Base-by-base conservation (phyloP, 805 yeast genomes). In the Cyberlindnera euphorbiiphila region DNA sequence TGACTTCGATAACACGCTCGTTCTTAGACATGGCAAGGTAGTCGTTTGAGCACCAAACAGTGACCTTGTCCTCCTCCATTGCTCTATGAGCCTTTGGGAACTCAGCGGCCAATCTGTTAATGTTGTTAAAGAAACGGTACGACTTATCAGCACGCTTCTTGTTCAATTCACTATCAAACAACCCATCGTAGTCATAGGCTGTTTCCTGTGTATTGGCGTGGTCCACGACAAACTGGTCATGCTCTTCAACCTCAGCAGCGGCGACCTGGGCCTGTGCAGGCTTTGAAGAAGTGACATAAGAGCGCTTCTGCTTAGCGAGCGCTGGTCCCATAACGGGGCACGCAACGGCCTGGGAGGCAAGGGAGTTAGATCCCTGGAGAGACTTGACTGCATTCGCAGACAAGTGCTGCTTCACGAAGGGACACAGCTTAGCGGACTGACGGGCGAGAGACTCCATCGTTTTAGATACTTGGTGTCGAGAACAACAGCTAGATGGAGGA, bases 1-100 rank as follows among this genome's bases (percentile, higher is more conserved):
- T 93, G 39, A 78, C 78, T 13, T 74, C 65, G 42, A 87, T 66
- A 29, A 91, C 91, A 46, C 72, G 67, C 45, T 72, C 73, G 60
- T 91, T 85, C 55, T 77, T 79, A 36, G 96, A 91, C 93, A 93
- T 85, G 10, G 98, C 97, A 44, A 93, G 71, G 61, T 93, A 93
- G 64, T 93, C 99, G 62, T 93, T 93, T 28, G 98, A 89, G 59
- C 99, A 93, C 99, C 99, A 93, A 41, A 93, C 98, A 36, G 95
- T 88, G 42, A 93, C 98, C 58, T 85, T 85, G 54, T 87, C 95
- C 12, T 68, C 68, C 56, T 81, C 86, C 25, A 57, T 44, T 41
- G 80, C 72, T 49, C 93, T 76, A 59, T 93, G 98, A 25, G 98
- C 98, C 54, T 69, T 69, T 29, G 99, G 99, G 58, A 87, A 93